Percentiles rank a stretch among this genome's conserved stretches.
These are phyloP conservation scores for Cercospora zeae-maydis DNA, from an alignment of 2,329 filamentous ascomycete species.

Conservation along the genomic window DNA sequence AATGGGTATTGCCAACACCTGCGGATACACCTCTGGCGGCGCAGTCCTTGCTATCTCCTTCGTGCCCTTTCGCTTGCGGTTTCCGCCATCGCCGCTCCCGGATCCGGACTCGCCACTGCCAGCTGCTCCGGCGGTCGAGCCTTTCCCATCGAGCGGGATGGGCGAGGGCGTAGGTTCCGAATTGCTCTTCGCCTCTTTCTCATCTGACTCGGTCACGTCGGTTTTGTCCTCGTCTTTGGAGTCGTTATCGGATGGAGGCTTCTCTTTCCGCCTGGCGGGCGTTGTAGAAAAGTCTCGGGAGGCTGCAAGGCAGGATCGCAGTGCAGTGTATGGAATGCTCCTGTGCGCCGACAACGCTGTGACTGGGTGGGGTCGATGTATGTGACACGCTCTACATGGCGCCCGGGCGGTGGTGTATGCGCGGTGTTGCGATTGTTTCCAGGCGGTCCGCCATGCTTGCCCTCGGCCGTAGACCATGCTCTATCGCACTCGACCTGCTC, in stretches of 20 bases:
- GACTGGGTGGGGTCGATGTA: constrained; percentile 22
- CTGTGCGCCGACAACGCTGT: constrained; percentile 20
- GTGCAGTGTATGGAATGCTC: constrained; percentile 22
- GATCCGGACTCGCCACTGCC: constrained; percentile 42
- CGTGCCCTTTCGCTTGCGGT: constrained; percentile 68
- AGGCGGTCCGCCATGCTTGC: constrained; percentile 62
- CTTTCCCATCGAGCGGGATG: constrained; percentile 55
- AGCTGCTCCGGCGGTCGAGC: constrained; percentile 56
- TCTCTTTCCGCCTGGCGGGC: constrained; percentile 53
- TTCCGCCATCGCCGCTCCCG: constrained; percentile 52
- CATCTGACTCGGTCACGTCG: constrained; percentile 42
- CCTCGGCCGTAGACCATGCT: constrained; percentile 64
- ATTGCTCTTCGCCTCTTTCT: constrained; percentile 47
- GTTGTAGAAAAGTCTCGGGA: constrained; percentile 42
- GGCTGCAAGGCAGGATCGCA: constrained; percentile 23
- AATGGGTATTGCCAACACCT: constrained; percentile 96
- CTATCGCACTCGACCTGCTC: constrained; percentile 1
- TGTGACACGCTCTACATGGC: constrained; percentile 29
- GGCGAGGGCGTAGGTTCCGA: constrained; percentile 50
- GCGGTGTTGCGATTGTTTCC: constrained; percentile 32
- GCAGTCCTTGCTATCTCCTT: constrained; percentile 74
- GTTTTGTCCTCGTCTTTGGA: constrained; percentile 38
- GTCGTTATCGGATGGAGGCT: constrained; percentile 48
- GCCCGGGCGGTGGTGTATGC: constrained; percentile 29
- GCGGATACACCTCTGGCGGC: constrained; percentile 92